Percentiles rank a stretch among this genome's conserved stretches.
Conservation (phyloP, 2,329 filamentous ascomycete species). For the Hypoxylon sp. region DNA sequence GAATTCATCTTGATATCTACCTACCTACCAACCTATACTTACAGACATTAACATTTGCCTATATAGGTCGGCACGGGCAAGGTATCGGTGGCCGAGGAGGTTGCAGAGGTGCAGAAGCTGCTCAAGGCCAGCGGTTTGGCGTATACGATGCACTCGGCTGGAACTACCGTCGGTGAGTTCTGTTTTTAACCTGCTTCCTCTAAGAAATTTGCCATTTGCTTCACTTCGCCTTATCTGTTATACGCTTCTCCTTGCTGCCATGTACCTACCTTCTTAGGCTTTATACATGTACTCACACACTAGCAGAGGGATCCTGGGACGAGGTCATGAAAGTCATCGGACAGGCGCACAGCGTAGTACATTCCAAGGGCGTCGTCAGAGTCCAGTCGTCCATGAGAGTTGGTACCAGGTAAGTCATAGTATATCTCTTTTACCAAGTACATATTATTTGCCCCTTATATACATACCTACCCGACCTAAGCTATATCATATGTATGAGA, state of each 20-base stretch:
- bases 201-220: neutral
- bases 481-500: neutral
- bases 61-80: constrained; percentile 83
- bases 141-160: constrained; percentile 93
- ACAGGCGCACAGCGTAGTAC: constrained; percentile 85
- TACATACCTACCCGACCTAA: neutral
- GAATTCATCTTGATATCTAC: neutral
- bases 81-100: constrained; percentile 83
- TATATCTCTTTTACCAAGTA: neutral
- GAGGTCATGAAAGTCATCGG: constrained; percentile 87
- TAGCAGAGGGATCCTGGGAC: constrained; percentile 90
- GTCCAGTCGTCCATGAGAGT: constrained; percentile 92
- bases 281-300: constrained; percentile 2
- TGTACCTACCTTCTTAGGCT: neutral
- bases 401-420: constrained; percentile 76
- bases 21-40: neutral
- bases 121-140: constrained; percentile 84
- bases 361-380: constrained; percentile 81
- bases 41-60: neutral
- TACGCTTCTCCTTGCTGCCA: neutral
- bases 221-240: constrained; percentile 5
- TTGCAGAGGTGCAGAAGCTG: constrained; percentile 89
- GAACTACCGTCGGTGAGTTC: constrained; percentile 88
- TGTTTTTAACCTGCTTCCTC: neutral
- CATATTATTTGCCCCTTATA: too few species aligned